Evolutionary conservation across 352 stramenopile genomes (phyloP), one percentile per base, ranked within the genome.

Genomic region (Pythium chondricola): DNA sequence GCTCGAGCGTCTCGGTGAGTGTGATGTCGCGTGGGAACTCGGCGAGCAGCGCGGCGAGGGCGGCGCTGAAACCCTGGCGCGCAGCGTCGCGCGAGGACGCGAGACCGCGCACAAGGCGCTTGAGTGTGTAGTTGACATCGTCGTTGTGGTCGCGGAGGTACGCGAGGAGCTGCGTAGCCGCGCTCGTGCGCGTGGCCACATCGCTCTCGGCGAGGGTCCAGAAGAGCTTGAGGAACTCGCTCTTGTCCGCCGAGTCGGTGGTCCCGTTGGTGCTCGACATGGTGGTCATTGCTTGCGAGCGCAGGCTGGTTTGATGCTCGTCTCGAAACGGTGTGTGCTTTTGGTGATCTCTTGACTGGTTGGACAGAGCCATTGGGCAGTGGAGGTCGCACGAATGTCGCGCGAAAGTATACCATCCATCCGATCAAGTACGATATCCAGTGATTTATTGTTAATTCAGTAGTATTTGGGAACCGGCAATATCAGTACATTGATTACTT

Each of bases 61-160:
- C 77, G n/a, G 83, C 75, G 50, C 83, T 87, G 54, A 96, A 97
- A 27, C 88, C 88, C 61, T 96, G 85, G 24, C 88, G 74, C 43
- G 88, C 87, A 11, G 82, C 79, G 33, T 96, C 86, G 16, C 85
- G 83, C 25, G 83, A 95, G 37, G 85, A 96, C 13, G 83, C 85
- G 44, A 97, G 62, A 4, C 88, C 88, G 52, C 84, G 85, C 52
- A 97, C 80, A 45, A 97, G 63, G 1, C 88, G 83, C 71, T 96
- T 96, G 48, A 96, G 68, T 52, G 87, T 94, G 67, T 97, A 97
- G 38, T 87, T 64, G 40, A 92, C 67, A 35, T 96, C 85, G 16
- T 65, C 64, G 2, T 41, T 36, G 44, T 57, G 31, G 35, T 30
- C 41, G 36, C 46, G 40, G 39, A 75, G 36, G 47, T 88, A 64